Percentiles rank a stretch among this genome's conserved stretches.
Evolutionary conservation across 768 basidiomycete genomes (phyloP).

Genomic region (Tylopilus intermedius): DNA sequence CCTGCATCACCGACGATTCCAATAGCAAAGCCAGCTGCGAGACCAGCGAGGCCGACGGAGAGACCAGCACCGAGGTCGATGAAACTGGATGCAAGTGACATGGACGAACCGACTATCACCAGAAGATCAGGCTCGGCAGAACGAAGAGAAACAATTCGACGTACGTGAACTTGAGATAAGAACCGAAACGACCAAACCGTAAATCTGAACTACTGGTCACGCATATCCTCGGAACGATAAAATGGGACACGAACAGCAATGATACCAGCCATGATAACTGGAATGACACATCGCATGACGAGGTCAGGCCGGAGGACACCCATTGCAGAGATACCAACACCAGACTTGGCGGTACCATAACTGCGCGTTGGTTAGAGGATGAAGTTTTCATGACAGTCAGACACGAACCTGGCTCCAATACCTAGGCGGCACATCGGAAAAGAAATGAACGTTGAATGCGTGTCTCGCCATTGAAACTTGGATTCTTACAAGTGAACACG

Average conservation of each 20-base stretch:
- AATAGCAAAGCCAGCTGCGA: constrained; percentile 95
- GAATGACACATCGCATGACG: constrained; percentile 41
- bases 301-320: constrained; percentile 92
- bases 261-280: constrained; percentile 45
- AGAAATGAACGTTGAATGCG: not conserved
- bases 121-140: not conserved
- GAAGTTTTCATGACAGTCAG: not conserved
- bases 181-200: constrained; percentile 90
- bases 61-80: constrained; percentile 92
- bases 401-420: constrained; percentile 75
- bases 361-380: constrained; percentile 35
- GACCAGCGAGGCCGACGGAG: constrained; percentile 87
- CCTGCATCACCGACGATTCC: constrained; percentile 99
- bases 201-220: constrained; percentile 54
- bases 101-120: constrained; percentile 55
- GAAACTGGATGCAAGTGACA: constrained; percentile 93
- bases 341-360: constrained; percentile 99
- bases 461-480: not conserved
- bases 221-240: not conserved
- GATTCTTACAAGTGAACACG: constrained; percentile 87
- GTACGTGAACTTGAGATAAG: constrained; percentile 46
- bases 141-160: constrained; percentile 30
- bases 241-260: constrained; percentile 72
- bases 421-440: constrained; percentile 37
- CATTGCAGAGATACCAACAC: constrained; percentile 97